Base-by-base conservation (phyloP, 1,284 basidiomycete species). In the Boletus hoseneyae region DNA sequence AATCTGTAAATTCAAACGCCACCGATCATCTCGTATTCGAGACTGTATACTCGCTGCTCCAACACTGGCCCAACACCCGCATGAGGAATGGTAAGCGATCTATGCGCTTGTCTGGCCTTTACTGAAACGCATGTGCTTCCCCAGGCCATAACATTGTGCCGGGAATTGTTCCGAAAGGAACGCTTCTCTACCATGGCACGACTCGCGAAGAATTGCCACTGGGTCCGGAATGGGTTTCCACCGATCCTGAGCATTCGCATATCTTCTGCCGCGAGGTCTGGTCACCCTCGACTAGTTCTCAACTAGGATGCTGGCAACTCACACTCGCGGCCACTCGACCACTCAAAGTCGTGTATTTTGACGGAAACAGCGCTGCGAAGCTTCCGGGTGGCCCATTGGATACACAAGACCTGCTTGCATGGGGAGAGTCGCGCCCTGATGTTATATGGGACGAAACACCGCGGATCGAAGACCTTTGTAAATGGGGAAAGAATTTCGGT, bases 111-210 rank as follows among this genome's bases (percentile, higher is more conserved):
- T n/a, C 33, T n/a, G 13, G 7, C 6, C 8, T 15, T n/a, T n/a
- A 34, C 33, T n/a, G 4, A 34, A 27, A 11, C n/a, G 6, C 8
- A 15, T 9, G 30, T 37, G 7, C 12, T 35, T 16, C 15, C 4
- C 10, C 25, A 73, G 74, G 76, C 2, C 76, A 77, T 52, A 70
- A 57, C 29, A 59, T 78, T 18, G 69, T 77, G 18, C 71, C 70
- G 0, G 75, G 68, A 13, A 64, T 42, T 1, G 61, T 77, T 27
- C 70, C 72, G 0, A 51, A 61, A 5, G 73, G 72, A 19, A 76
- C 72, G 0, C 51, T 73, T 8, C 56, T 78, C 7, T 78, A 76
- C 45, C 75, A 74, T 50, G 72, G 72, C 6, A 49, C 63, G 0
- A 16, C 9, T 16, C 46, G 55, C 23, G 32, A 51, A 1, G 43